Percentiles rank a stretch among this genome's conserved stretches.
These are phyloP conservation scores for Rhodotorula mucilaginosa DNA, from an alignment of 1,284 basidiomycete genomes.

Conservation along the genomic window DNA sequence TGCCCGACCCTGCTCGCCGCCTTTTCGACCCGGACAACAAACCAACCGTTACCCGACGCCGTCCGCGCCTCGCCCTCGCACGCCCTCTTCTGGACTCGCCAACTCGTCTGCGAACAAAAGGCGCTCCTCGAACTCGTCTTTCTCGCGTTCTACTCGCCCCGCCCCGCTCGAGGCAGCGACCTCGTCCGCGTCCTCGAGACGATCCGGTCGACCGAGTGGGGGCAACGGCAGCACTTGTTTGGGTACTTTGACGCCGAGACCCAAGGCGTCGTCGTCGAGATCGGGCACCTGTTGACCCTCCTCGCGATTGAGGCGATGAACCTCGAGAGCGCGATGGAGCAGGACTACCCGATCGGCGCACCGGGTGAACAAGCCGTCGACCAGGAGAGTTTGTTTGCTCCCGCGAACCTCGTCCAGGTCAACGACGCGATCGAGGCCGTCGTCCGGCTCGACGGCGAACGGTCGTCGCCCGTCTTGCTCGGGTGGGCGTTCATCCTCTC, in stretches of 20 bases:
- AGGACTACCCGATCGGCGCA: slow-evolving; percentile 57
- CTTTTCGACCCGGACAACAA: slow-evolving; percentile 51
- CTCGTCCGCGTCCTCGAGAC: slow-evolving; percentile 64
- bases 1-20: slow-evolving; percentile 59
- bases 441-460: slow-evolving; percentile 56
- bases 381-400: slow-evolving; percentile 51
- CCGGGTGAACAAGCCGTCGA: slow-evolving; percentile 56
- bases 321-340: slow-evolving; percentile 65
- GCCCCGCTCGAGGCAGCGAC: slow-evolving; percentile 62
- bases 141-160: slow-evolving; percentile 70
- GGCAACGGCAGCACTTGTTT: slow-evolving; percentile 63
- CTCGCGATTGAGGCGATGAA: slow-evolving; percentile 76
- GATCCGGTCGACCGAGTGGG: slow-evolving; percentile 66
- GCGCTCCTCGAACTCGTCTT: slow-evolving; percentile 77
- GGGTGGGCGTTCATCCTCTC: slow-evolving; percentile 73
- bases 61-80: slow-evolving; percentile 60
- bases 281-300: slow-evolving; percentile 69
- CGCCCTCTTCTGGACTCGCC: slow-evolving; percentile 72
- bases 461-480: slow-evolving; percentile 66
- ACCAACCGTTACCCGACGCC: slow-evolving; percentile 57
- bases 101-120: slow-evolving; percentile 73
- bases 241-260: slow-evolving; percentile 67
- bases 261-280: slow-evolving; percentile 62
- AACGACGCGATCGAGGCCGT: slow-evolving; percentile 62
- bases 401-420: slow-evolving; percentile 48